Base-by-base conservation (phyloP, 805 yeast species). In the Ogataea populi-albae region DNA sequence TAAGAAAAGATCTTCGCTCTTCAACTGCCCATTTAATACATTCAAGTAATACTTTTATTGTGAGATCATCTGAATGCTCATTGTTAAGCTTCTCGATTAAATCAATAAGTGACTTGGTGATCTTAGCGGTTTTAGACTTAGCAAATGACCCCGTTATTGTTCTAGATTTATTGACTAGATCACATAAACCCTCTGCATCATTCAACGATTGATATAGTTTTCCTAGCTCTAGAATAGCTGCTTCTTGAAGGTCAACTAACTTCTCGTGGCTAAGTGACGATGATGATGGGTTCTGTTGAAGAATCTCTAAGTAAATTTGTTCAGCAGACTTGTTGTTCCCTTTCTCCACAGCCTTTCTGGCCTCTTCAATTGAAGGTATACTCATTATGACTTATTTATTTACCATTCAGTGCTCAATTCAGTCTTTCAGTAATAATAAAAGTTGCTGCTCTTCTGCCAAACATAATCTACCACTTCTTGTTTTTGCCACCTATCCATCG, bases 101-200 rank as follows among this genome's bases (percentile, higher is more conserved):
- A 54, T 91, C 98, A 50, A 93, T 80, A 55, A 93, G 69, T 26
- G 77, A 71, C 52, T 81, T 82, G 48, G 91, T 81, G 37, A 91
- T 84, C 60, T 91, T 93, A 15, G 98, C 95, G 6, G 95, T 84
- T 62, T 93, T 93, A 11, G 96, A 85, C 65, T 93, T 93, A 30
- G 98, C 96, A 54, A 86, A 78, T 22, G 75, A 74, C 4, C 53
- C 50, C 69, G 88, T 80, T n/a, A 80, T 75, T 6, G 64, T 66
- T 49, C 93, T 75, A 1, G 94, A 80, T 26, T 76, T 70, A 9
- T 77, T 69, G 24, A 93, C 77, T 52, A 93, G 75, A 25, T 64
- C 65, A 12, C 70, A 65, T 29, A 93, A 69, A 47, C 78, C 73
- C 4, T 62, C 68, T 17, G 71, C 64, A 30, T 78, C 65, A 9